Evolutionary conservation across 192 early-diverging fungal species (phyloP).

Genomic region (Neocallimastix lanati): DNA sequence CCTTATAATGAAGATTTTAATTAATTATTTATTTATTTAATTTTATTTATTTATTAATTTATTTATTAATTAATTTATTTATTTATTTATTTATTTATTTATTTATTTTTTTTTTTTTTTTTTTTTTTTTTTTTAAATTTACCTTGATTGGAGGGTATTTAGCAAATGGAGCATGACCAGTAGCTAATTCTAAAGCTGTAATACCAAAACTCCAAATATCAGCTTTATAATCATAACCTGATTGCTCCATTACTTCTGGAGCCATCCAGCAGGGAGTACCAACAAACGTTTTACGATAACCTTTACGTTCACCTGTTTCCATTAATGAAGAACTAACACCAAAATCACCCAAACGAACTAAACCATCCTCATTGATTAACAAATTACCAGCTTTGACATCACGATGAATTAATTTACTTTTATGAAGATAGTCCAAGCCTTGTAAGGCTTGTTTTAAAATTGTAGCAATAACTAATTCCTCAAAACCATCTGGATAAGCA

Average conservation of each 20-base stretch:
- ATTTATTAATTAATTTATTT: background rate
- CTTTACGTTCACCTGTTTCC: conserved; percentile 39
- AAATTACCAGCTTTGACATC: conserved; percentile 57
- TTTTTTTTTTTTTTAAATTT: background rate
- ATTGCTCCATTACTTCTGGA: conserved; percentile 81
- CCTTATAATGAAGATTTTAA: conserved; percentile 12
- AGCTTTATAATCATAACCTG: conserved; percentile 72
- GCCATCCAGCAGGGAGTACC: conserved; percentile 34
- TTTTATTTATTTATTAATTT: background rate
- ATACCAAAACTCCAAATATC: conserved; percentile 89
- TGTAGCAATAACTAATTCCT: conserved; percentile 56
- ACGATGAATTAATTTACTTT: conserved; percentile 47
- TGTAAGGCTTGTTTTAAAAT: conserved; percentile 60
- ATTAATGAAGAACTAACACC: conserved; percentile 48
- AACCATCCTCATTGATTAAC: conserved; percentile 44
- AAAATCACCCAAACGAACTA: conserved; percentile 45
- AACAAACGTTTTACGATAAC: conserved; percentile 48
- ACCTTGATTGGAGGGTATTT: conserved; percentile 75
- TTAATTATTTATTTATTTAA: too few species aligned
- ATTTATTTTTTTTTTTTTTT: background rate
- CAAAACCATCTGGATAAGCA: conserved; percentile 62
- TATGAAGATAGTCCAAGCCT: conserved; percentile 44
- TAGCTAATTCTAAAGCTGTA: conserved; percentile 65
- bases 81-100: background rate
- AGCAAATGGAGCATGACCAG: conserved; percentile 74